These are phyloP conservation scores for Aciculoconidium aculeatum DNA, from an alignment of 805 yeast species.

Conservation along the genomic window DNA sequence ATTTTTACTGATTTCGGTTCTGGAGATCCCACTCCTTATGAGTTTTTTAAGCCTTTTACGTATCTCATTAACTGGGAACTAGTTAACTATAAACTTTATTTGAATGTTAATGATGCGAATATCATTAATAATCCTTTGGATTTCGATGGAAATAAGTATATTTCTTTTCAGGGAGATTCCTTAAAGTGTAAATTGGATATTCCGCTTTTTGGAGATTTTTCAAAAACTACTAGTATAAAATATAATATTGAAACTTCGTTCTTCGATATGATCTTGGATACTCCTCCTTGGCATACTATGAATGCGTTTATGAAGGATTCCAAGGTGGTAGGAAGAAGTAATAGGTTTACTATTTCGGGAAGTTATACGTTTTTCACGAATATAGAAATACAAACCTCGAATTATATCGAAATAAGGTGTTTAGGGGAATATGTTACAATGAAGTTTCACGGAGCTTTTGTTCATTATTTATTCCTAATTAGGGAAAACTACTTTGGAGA, in stretches of 20 bases:
- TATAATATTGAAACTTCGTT: constrained; percentile 50
- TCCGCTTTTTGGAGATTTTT: constrained; percentile 54
- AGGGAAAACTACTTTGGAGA: constrained; percentile 92
- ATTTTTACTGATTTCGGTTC: constrained; percentile 68
- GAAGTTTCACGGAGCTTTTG: constrained; percentile 71
- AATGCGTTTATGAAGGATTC: constrained; percentile 58
- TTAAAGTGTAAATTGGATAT: constrained; percentile 43
- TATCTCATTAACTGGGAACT: constrained; percentile 60
- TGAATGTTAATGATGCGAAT: constrained; percentile 83
- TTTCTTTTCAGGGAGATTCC: constrained; percentile 64
- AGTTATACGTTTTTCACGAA: constrained; percentile 55
- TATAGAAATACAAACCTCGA: constrained; percentile 61
- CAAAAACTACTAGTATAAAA: constrained; percentile 46
- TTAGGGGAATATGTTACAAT: constrained; percentile 62
- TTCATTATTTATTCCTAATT: constrained; percentile 67
- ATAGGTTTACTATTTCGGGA: constrained; percentile 57
- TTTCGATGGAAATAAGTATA: constrained; percentile 68
- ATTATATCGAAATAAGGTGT: constrained; percentile 61
- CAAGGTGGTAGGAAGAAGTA: constrained; percentile 61
- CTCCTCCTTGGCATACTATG: constrained; percentile 92
- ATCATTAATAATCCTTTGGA: constrained; percentile 87
- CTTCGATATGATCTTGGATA: constrained; percentile 57
- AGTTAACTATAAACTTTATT: constrained; percentile 48
- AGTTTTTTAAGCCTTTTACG: constrained; percentile 65
- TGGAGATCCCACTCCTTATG: constrained; percentile 68